Evolutionary conservation across 108 stramenopile genomes (phyloP).

Genomic region (Aurantiochytrium sp.): DNA sequence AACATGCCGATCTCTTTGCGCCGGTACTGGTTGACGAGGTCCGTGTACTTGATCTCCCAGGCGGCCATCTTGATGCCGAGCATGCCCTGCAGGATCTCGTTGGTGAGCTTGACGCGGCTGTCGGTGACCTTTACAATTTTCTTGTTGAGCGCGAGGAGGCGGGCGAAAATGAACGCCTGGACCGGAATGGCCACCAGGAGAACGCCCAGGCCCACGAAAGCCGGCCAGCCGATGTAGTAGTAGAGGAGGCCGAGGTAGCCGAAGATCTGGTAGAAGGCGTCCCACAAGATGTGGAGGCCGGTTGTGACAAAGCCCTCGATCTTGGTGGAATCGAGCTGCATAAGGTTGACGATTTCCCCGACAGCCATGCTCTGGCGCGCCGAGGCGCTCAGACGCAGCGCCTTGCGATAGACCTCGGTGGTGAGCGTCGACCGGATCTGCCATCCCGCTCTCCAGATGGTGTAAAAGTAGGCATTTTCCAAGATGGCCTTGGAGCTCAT

Average conservation of each 20-base stretch:
- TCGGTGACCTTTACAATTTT: constrained; percentile 69
- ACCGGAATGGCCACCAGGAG: constrained; percentile 21
- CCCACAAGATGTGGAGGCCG: constrained; percentile 38
- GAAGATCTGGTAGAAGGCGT: neutral
- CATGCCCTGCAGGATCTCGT: constrained; percentile 75
- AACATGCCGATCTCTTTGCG: constrained; percentile 64
- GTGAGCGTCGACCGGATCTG: constrained; percentile 36
- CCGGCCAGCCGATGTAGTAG: neutral
- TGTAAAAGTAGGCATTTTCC: neutral
- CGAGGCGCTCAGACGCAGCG: constrained; percentile 37
- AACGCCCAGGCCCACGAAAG: neutral
- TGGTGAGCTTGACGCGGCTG: constrained; percentile 73
- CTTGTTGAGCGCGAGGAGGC: constrained; percentile 56
- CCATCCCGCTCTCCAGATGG: neutral
- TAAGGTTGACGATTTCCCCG: constrained; percentile 46
- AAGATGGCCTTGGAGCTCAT: neutral
- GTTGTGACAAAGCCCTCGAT: neutral
- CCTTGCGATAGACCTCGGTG: constrained; percentile 41
- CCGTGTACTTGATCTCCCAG: constrained; percentile 74
- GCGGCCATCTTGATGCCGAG: constrained; percentile 86
- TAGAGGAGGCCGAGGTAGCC: constrained; percentile 2
- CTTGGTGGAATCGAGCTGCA: constrained; percentile 35
- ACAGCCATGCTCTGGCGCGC: constrained; percentile 33
- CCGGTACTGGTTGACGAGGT: constrained; percentile 58
- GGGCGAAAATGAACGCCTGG: neutral